Conservation (phyloP, 495 filamentous ascomycete species). For the Oleoguttula mirabilis region DNA sequence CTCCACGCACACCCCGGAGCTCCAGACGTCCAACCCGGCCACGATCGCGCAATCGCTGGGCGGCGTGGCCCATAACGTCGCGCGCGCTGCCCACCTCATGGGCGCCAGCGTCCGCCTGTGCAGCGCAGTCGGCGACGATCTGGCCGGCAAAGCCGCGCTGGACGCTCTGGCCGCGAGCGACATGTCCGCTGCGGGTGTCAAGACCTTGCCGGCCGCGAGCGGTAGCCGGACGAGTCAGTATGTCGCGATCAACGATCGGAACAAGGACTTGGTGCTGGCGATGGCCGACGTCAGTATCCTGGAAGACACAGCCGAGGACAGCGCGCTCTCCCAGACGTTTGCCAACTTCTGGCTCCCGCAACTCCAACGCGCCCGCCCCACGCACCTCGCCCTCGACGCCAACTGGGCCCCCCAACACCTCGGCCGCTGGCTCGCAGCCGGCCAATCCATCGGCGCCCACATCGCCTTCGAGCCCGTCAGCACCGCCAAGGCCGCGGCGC, state of each 20-base stretch:
- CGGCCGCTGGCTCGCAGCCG: slow-evolving; percentile 48
- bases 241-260: slow-evolving; percentile 70
- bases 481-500: slow-evolving; percentile 53
- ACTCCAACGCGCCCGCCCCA: slow-evolving; percentile 43
- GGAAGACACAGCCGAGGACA: slow-evolving; percentile 31
- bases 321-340: slow-evolving; percentile 27
- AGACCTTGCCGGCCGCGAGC: slow-evolving; percentile 38
- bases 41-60: slow-evolving; percentile 69
- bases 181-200: slow-evolving; percentile 52
- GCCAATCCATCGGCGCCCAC: slow-evolving; percentile 37
- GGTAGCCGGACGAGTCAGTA: slow-evolving; percentile 71
- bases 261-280: slow-evolving; percentile 69
- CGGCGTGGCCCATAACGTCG: slow-evolving; percentile 91
- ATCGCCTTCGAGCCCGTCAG: slow-evolving; percentile 93
- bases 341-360: slow-evolving; percentile 47
- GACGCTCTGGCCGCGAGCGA: slow-evolving; percentile 46
- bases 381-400: slow-evolving; percentile 68
- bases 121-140: slow-evolving; percentile 64
- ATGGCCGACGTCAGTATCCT: slow-evolving; percentile 95
- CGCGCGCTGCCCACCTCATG: slow-evolving; percentile 58
- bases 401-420: slow-evolving; percentile 62
- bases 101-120: slow-evolving; percentile 52
- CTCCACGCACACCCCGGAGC: slow-evolving; percentile 36
- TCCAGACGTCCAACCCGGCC: slow-evolving; percentile 79
- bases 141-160: slow-evolving; percentile 60